A percentile compares a stretch with the other conserved stretches of the same genome.
phyloP scores from a whole-genome alignment of 2,329 filamentous ascomycete genomes.

The Gnomoniopsis sp. region DNA sequence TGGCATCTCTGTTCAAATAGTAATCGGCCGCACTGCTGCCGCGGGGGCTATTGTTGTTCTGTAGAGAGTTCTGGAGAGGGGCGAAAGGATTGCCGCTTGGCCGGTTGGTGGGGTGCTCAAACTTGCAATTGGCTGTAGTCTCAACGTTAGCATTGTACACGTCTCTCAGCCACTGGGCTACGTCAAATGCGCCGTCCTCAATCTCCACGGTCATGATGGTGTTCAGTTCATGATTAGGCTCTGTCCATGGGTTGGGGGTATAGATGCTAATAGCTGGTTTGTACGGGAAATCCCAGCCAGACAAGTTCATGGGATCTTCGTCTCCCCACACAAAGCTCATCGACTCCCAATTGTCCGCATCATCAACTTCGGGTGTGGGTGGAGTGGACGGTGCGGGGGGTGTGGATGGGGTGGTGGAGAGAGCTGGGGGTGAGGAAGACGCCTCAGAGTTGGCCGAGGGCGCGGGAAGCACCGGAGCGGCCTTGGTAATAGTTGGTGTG shows the following conservation, averaged over 20 bases:
- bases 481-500: background rate
- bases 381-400: too few relatives aligned
- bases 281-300: background rate
- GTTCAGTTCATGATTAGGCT: conserved; percentile 1
- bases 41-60: conserved; percentile 33
- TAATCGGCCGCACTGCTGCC: conserved; percentile 33
- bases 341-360: too few relatives aligned
- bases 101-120: conserved; percentile 45
- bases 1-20: conserved; percentile 53
- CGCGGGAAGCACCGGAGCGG: background rate
- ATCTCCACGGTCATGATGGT: background rate
- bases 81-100: conserved; percentile 26
- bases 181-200: background rate
- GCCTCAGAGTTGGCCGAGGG: background rate
- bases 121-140: conserved; percentile 47
- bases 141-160: background rate
- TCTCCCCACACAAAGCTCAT: too few relatives aligned
- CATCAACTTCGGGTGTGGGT: too few relatives aligned
- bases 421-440: background rate
- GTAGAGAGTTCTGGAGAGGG: conserved; percentile 34
- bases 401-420: background rate
- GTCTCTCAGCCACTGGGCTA: background rate
- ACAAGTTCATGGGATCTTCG: background rate
- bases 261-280: background rate
- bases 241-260: background rate